These are phyloP conservation scores for Scedosporium apiospermum DNA, from an alignment of 2,329 filamentous ascomycete species.

Conservation along the genomic window DNA sequence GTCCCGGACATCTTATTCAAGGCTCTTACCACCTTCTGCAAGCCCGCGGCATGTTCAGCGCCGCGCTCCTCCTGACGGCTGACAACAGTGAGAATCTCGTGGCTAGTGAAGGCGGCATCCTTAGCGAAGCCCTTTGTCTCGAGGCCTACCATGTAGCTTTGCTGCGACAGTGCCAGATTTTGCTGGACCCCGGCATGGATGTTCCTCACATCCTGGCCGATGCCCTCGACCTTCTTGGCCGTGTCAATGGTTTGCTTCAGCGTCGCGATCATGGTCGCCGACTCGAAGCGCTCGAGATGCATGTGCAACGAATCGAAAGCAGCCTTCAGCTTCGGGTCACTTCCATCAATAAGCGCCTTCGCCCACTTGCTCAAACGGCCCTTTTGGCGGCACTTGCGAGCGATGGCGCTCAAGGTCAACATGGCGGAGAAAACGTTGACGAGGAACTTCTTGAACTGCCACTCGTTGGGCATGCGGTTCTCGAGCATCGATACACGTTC, in stretches of 20 bases:
- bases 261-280: conserved; percentile 23
- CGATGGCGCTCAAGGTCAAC: conserved; percentile 21
- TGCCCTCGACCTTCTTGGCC: conserved; percentile 15
- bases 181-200: conserved; percentile 3
- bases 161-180: conserved; percentile 1
- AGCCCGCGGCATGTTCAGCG: not conserved
- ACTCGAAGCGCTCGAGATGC: conserved; percentile 17
- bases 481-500: conserved; percentile 23
- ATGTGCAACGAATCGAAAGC: conserved; percentile 20
- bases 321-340: conserved; percentile 20
- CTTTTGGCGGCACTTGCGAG: conserved; percentile 23
- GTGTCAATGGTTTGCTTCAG: conserved; percentile 21
- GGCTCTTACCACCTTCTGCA: conserved; percentile 4
- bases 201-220: conserved; percentile 11
- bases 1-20: not conserved
- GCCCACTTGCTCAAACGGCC: conserved; percentile 19
- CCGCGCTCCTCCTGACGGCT: not conserved
- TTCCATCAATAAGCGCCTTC: conserved; percentile 17
- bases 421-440: conserved; percentile 27
- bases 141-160: conserved; percentile 1
- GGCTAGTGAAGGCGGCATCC: conserved; percentile 3
- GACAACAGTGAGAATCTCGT: conserved; percentile 4
- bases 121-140: conserved; percentile 3
- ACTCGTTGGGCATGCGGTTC: conserved; percentile 18
- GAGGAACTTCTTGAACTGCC: conserved; percentile 22